Evolutionary conservation across 108 stramenopile species (phyloP).

Genomic region (Nitzschia palea): DNA sequence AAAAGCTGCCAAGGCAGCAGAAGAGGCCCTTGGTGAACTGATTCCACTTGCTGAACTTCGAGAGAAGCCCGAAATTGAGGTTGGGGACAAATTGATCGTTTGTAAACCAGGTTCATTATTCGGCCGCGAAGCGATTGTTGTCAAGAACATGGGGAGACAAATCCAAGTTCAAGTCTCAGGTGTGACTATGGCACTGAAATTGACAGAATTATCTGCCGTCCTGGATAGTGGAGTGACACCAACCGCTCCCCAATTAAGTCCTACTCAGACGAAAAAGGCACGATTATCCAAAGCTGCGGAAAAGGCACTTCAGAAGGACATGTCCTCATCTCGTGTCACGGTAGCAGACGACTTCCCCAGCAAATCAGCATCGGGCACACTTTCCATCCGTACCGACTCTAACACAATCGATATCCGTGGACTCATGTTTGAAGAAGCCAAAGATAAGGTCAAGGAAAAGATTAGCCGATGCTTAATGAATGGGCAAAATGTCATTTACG

Average conservation of each 20-base stretch:
- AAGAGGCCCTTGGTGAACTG: conserved; percentile 51
- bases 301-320: conserved; percentile 56
- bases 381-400: conserved; percentile 60
- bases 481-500: conserved; percentile 50
- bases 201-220: conserved; percentile 57
- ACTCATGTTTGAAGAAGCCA: conserved; percentile 77
- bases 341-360: conserved; percentile 2
- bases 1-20: conserved; percentile 25
- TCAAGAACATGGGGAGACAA: conserved; percentile 54
- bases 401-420: conserved; percentile 92
- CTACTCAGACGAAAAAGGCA: not conserved
- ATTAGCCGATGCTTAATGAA: conserved; percentile 53
- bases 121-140: conserved; percentile 61
- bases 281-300: conserved; percentile 60
- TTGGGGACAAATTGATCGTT: conserved; percentile 68
- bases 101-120: conserved; percentile 69
- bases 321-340: not conserved
- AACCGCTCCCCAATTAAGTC: not conserved
- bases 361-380: conserved; percentile 10
- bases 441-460: conserved; percentile 48
- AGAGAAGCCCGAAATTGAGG: conserved; percentile 43
- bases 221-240: not conserved
- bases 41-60: conserved; percentile 75
- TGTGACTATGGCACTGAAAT: conserved; percentile 55
- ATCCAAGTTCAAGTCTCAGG: conserved; percentile 67